Base-by-base conservation (phyloP, 768 basidiomycete species). In the Trametes maxima region DNA sequence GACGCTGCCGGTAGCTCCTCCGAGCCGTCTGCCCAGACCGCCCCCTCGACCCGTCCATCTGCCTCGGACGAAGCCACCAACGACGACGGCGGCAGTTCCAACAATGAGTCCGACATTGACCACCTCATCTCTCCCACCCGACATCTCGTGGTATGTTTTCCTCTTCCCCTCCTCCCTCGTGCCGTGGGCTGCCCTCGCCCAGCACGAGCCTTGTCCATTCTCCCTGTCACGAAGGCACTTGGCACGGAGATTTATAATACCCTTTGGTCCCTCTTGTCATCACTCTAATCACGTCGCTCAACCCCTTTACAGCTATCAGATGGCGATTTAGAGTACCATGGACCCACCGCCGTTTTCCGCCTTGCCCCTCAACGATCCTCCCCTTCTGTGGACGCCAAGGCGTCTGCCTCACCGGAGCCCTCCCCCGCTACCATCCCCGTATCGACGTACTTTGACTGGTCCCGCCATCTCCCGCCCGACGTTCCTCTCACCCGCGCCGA, bases 291-390 rank as follows among this genome's bases (percentile, higher is more conserved):
- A 28, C 48, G 17, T 37, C 48, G 33, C 45, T 42, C 7, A 50
- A 51, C 22, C 28, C 22, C 1, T 49, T 22, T 36, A 3, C 47
- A 73, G 71, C 61, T 73, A 8, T 63, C 65, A 35, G 65, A 68
- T 40, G 67, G 64, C 45, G 70, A 70, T 10, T 66, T 74, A 14
- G 69, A 74, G 48, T 60, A 70, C 21, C 73, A 69, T 36, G 73
- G 73, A 0, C 69, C 69, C 8, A 73, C 73, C 12, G 71, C 73
- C 16, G 69, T 73, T 6, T 74, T 70, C 59, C 71, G 72, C 21
- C 63, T 73, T 5, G 73, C 72, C 14, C 70, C 67, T 1, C 67
- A 68, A 46, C 66, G 66, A 49, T 53, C 59, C 19, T 49, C 65
- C 8, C 58, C 65, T 6, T 46, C 43, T 14, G 37, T 47, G 59